Evolutionary conservation across 108 stramenopile genomes (phyloP).

Genomic region (Cyclotella cryptica): DNA sequence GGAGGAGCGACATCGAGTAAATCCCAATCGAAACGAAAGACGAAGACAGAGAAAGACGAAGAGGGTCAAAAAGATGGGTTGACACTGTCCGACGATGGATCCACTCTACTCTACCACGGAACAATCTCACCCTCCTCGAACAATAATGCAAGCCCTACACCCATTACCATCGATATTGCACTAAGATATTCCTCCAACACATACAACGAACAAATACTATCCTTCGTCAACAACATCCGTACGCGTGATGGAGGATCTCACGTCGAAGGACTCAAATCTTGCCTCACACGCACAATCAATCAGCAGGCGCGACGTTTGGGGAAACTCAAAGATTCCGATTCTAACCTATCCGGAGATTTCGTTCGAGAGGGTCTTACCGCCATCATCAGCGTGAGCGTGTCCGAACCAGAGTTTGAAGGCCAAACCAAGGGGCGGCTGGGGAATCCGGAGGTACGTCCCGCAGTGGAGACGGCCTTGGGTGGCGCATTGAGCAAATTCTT

Average conservation of each 20-base stretch:
- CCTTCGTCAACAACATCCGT: slow-evolving; percentile 94
- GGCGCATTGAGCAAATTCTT: slow-evolving; percentile 85
- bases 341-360: slow-evolving; percentile 90
- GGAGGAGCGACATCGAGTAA: slow-evolving; percentile 19
- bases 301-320: slow-evolving; percentile 74
- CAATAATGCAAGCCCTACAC: slow-evolving; percentile 36
- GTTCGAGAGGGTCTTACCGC: slow-evolving; percentile 93
- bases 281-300: slow-evolving; percentile 89
- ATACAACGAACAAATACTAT: slow-evolving; percentile 90
- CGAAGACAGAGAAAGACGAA: slow-evolving; percentile 31
- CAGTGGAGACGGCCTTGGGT: slow-evolving; percentile 84
- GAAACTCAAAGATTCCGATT: slow-evolving; percentile 76
- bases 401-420: slow-evolving; percentile 97
- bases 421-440: slow-evolving; percentile 97
- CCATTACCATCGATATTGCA: slow-evolving; percentile 83
- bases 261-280: slow-evolving; percentile 92
- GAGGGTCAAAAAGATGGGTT: slow-evolving; percentile 18
- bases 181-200: slow-evolving; percentile 90
- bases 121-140: slow-evolving; percentile 39
- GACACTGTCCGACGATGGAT: slow-evolving; percentile 41
- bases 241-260: slow-evolving; percentile 96
- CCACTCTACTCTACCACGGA: slow-evolving; percentile 48
- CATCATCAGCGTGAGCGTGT: slow-evolving; percentile 87
- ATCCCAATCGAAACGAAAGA: slow-evolving; percentile 24
- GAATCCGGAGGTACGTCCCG: slow-evolving; percentile 92